These are phyloP conservation scores for Fraxinus xanthoxyloides DNA, from an alignment of 305 asterid species.

Conservation along the genomic window DNA sequence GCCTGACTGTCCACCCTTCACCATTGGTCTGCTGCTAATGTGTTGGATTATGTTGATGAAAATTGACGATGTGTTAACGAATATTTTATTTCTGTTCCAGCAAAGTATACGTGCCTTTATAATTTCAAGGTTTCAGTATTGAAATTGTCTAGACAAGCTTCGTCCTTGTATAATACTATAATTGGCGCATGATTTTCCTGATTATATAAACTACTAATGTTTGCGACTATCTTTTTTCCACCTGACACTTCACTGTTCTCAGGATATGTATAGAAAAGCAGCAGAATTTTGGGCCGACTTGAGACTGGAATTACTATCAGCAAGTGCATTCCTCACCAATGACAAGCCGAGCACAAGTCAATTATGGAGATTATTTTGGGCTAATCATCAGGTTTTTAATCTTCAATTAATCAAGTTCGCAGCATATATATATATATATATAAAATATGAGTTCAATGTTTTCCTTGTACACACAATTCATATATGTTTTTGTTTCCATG, in stretches of 20 bases:
- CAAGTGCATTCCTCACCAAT: slow-evolving; percentile 50
- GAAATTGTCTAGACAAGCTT: neutral
- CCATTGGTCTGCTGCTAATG: neutral
- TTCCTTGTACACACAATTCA: slow-evolving; percentile 13
- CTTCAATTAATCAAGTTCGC: slow-evolving; percentile 1
- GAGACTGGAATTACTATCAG: slow-evolving; percentile 81
- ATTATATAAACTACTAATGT: neutral
- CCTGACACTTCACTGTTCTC: slow-evolving; percentile 27
- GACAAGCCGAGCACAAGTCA: slow-evolving; percentile 74
- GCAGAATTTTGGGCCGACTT: slow-evolving; percentile 95
- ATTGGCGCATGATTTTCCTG: neutral
- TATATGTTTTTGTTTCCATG: slow-evolving; percentile 25
- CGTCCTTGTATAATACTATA: neutral
- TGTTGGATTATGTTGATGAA: slow-evolving; percentile 1
- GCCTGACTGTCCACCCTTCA: neutral
- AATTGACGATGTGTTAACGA: neutral
- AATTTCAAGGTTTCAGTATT: slow-evolving; percentile 11
- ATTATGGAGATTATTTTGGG: slow-evolving; percentile 97
- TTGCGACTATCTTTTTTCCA: neutral
- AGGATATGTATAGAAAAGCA: slow-evolving; percentile 88
- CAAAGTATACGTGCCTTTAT: slow-evolving; percentile 4
- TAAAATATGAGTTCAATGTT: neutral
- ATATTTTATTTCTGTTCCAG: neutral
- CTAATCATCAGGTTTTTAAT: slow-evolving; percentile 79
- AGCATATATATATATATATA: neutral